Percentiles rank a stretch among this genome's conserved stretches.
phyloP scores from a whole-genome alignment of 352 stramenopile species.

The Thalassiosira mediterranea region DNA sequence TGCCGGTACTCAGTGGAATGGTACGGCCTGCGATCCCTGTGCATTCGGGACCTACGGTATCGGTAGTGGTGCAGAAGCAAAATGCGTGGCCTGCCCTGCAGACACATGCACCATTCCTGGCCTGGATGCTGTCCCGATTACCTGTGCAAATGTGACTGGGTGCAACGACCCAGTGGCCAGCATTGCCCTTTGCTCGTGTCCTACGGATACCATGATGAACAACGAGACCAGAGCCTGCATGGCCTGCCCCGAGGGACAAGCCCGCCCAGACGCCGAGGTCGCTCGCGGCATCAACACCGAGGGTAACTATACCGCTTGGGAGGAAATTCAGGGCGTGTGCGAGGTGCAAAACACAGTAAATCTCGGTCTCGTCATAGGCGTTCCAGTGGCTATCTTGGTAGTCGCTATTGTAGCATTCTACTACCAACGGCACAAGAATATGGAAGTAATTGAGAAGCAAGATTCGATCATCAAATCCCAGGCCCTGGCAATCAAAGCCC shows the following conservation, averaged over 20 bases:
- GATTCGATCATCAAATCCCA: no score
- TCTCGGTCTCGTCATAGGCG: no score
- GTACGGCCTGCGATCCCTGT: slow-evolving; percentile 18
- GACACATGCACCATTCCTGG: slow-evolving; percentile 6
- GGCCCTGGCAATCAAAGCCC: no score
- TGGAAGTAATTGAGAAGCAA: no score
- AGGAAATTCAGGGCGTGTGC: slow-evolving; percentile 20
- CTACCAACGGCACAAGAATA: no score
- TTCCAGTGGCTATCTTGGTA: no score
- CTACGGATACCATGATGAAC: slow-evolving; percentile 7
- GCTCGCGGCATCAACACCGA: slow-evolving; percentile 12
- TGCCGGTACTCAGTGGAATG: slow-evolving; percentile 25
- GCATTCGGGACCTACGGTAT: slow-evolving; percentile 13
- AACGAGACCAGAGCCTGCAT: slow-evolving; percentile 6
- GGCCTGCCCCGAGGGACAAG: slow-evolving; percentile 23
- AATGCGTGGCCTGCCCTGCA: slow-evolving; percentile 12
- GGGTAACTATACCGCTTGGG: slow-evolving; percentile 37
- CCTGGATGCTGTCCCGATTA: not conserved
- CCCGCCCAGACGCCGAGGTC: slow-evolving; percentile 10
- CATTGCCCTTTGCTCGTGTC: slow-evolving; percentile 24
- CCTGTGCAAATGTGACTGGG: slow-evolving; percentile 4
- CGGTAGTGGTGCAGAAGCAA: slow-evolving; percentile 5
- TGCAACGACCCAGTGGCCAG: slow-evolving; percentile 4
- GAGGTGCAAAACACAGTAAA: no score
- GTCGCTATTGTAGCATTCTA: no score